Percentiles rank a stretch among this genome's conserved stretches.
These are phyloP conservation scores for Solanum aculeatissimum DNA, from an alignment of 305 asterid species.

Conservation along the genomic window DNA sequence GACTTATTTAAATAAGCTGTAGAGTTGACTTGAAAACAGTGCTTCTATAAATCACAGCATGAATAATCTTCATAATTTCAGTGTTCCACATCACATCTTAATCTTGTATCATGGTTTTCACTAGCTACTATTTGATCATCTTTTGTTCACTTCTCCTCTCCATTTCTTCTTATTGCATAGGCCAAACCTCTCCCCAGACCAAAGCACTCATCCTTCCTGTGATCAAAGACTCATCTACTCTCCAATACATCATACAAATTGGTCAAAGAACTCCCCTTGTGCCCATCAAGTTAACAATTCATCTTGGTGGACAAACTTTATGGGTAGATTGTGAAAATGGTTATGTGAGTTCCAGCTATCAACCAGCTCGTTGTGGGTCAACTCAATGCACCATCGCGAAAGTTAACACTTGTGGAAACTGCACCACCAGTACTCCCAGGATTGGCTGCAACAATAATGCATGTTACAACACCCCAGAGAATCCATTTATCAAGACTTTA, in stretches of 20 bases:
- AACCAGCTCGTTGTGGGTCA: slow-evolving; percentile 2
- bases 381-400: background rate
- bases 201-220: background rate
- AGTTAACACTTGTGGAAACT: background rate
- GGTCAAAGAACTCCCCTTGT: slow-evolving; percentile 6
- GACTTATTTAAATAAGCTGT: background rate
- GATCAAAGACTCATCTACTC: slow-evolving; percentile 1
- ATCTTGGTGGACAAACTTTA: slow-evolving; percentile 8
- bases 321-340: slow-evolving; percentile 7
- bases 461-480: slow-evolving; percentile 2
- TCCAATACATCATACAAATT: background rate
- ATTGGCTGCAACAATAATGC: slow-evolving; percentile 10
- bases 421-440: background rate
- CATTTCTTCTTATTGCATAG: background rate
- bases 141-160: background rate
- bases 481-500: background rate
- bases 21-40: background rate
- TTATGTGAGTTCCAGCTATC: slow-evolving; percentile 2
- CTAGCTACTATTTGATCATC: background rate
- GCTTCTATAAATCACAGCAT: background rate
- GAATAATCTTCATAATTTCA: background rate
- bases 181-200: background rate
- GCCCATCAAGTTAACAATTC: slow-evolving; percentile 5
- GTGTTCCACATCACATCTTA: background rate
- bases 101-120: background rate